Percentiles rank a stretch among this genome's conserved stretches.
Evolutionary conservation across 106 monocot species (phyloP).

Genomic region (Ottelia alismoides): DNA sequence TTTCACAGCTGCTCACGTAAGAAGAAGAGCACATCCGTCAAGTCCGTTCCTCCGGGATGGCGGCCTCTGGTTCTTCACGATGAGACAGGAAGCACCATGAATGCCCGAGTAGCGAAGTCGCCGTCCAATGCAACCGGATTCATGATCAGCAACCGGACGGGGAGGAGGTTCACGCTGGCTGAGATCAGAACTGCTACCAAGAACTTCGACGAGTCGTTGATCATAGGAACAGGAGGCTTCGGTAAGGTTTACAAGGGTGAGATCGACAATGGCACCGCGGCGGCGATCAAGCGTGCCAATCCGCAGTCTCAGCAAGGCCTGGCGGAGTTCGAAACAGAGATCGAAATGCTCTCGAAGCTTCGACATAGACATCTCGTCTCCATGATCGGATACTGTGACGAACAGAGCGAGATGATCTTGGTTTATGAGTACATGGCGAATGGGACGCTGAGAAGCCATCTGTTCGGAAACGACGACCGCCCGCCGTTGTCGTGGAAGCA

Average conservation of each 20-base stretch:
- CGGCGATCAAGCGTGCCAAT: slow-evolving; percentile 78
- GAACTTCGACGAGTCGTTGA: slow-evolving; percentile 64
- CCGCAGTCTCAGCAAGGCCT: slow-evolving; percentile 59
- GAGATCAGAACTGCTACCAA: slow-evolving; percentile 59
- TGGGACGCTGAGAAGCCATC: slow-evolving; percentile 78
- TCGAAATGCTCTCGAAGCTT: slow-evolving; percentile 80
- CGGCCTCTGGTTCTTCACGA: slow-evolving; percentile 49
- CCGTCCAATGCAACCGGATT: slow-evolving; percentile 6
- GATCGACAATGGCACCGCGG: slow-evolving; percentile 32
- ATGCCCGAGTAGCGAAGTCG: slow-evolving; percentile 15
- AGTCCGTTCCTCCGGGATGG: slow-evolving; percentile 43
- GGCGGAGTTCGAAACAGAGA: slow-evolving; percentile 83
- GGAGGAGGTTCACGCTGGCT: slow-evolving; percentile 41
- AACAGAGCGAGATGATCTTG: slow-evolving; percentile 79
- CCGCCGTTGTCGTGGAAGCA: slow-evolving; percentile 62
- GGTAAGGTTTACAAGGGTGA: slow-evolving; percentile 89
- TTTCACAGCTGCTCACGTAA: slow-evolving; percentile 7
- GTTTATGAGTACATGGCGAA: slow-evolving; percentile 97
- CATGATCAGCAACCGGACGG: slow-evolving; percentile 21
- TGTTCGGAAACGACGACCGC: slow-evolving; percentile 43
- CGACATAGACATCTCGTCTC: slow-evolving; percentile 75
- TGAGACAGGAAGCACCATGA: slow-evolving; percentile 40
- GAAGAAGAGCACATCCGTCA: slow-evolving; percentile 20
- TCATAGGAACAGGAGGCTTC: slow-evolving; percentile 77
- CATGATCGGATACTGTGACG: slow-evolving; percentile 90